phyloP scores from a whole-genome alignment of 164 flowering plant genomes.

The Liriodendron chinense region DNA sequence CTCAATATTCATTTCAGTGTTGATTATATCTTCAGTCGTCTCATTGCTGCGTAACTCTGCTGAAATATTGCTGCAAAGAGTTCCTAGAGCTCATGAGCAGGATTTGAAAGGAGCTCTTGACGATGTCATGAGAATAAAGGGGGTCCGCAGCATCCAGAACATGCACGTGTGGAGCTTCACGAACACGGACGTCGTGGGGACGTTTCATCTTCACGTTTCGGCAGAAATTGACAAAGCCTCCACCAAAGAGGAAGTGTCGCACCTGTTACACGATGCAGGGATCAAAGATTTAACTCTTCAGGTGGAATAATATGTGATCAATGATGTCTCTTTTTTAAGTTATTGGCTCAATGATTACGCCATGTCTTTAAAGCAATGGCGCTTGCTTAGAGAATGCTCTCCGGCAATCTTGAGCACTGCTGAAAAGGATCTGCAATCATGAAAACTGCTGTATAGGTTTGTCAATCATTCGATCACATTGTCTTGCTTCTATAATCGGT shows the following conservation, averaged over 20 bases:
- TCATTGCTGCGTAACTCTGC: conserved; percentile 88
- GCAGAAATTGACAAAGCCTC: conserved; percentile 51
- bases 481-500: no score
- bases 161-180: conserved; percentile 90
- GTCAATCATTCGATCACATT: no score
- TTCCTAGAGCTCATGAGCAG: conserved; percentile 70
- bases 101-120: conserved; percentile 55
- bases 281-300: conserved; percentile 82
- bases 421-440: no score
- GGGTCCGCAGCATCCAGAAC: conserved; percentile 57
- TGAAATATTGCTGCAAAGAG: conserved; percentile 83
- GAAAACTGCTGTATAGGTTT: no score
- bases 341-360: neutral
- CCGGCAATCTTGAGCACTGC: no score
- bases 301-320: conserved; percentile 47
- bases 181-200: conserved; percentile 80
- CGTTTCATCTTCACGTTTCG: conserved; percentile 72
- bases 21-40: conserved; percentile 81
- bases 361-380: no score
- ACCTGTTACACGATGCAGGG: conserved; percentile 59
- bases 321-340: conserved; percentile 2
- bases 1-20: conserved; percentile 83
- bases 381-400: no score
- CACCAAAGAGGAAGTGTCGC: conserved; percentile 44
- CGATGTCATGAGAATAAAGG: conserved; percentile 50